Conservation (phyloP, 2,329 filamentous ascomycete species). For the Fusarium humuli region DNA sequence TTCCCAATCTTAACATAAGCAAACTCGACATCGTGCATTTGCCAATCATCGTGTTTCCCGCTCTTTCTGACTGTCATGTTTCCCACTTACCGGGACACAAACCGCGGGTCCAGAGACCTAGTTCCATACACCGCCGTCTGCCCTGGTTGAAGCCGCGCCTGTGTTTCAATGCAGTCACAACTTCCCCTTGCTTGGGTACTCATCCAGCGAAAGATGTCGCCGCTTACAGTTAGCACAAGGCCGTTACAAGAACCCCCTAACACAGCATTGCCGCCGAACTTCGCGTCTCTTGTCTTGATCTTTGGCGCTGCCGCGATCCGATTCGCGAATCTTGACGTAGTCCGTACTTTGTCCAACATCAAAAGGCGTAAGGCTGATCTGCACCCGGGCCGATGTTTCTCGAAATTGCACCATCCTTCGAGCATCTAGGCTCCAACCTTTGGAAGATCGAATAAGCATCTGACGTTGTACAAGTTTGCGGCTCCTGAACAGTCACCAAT, state of each 20-base stretch:
- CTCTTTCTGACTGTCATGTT: slow-evolving; percentile 13
- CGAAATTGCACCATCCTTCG: slow-evolving; percentile 30
- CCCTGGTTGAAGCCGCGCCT: slow-evolving; percentile 28
- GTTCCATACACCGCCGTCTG: slow-evolving; percentile 9
- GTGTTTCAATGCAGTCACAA: slow-evolving; percentile 19
- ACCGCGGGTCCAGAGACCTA: slow-evolving; percentile 9
- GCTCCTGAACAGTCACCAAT: slow-evolving; percentile 15
- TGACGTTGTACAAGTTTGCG: slow-evolving; percentile 25
- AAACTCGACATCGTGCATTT: slow-evolving; percentile 9
- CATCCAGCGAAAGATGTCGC: slow-evolving; percentile 36
- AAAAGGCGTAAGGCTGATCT: slow-evolving; percentile 41
- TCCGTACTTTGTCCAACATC: slow-evolving; percentile 33
- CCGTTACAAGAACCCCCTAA: slow-evolving; percentile 2
- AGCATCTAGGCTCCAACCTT: slow-evolving; percentile 19
- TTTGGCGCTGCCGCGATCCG: slow-evolving; percentile 25
- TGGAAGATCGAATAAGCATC: slow-evolving; percentile 36
- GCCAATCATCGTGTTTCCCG: slow-evolving; percentile 24
- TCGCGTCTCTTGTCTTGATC: slow-evolving; percentile 25
- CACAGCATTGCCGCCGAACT: slow-evolving; percentile 18
- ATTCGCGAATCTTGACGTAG: slow-evolving; percentile 32
- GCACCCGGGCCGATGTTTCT: slow-evolving; percentile 24
- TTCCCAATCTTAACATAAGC: slow-evolving; percentile 28
- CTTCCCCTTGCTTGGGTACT: slow-evolving; percentile 5
- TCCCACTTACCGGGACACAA: slow-evolving; percentile 6
- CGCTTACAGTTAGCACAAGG: slow-evolving; percentile 38